Percentiles rank a stretch among this genome's conserved stretches.
These are phyloP conservation scores for Hypoxylon rubiginosum DNA, from an alignment of 2,329 filamentous ascomycete genomes.

Conservation along the genomic window DNA sequence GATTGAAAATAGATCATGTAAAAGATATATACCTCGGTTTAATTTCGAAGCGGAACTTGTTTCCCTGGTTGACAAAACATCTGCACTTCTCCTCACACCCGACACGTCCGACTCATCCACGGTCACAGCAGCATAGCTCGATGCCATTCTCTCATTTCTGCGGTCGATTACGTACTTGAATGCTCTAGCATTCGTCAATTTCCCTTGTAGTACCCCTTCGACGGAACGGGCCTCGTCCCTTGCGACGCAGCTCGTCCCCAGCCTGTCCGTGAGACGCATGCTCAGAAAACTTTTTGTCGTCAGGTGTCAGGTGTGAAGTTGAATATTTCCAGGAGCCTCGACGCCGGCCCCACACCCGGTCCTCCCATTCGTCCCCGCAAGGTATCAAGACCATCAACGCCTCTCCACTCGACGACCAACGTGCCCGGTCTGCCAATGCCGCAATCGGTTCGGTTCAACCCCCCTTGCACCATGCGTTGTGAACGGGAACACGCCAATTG, in stretches of 20 bases:
- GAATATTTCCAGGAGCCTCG: constrained; percentile 38
- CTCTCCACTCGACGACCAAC: constrained; percentile 19
- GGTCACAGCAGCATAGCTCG: constrained; percentile 23
- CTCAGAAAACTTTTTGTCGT: constrained; percentile 39
- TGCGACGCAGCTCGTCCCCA: constrained; percentile 28
- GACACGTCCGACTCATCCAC: constrained; percentile 15
- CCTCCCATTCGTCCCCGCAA: constrained; percentile 34
- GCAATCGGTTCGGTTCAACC: constrained; percentile 33
- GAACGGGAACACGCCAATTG: constrained; percentile 29
- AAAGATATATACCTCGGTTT: constrained; percentile 13
- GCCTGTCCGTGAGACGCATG: constrained; percentile 24
- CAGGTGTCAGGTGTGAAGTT: constrained; percentile 46
- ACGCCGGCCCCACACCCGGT: constrained; percentile 39
- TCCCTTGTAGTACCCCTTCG: constrained; percentile 34
- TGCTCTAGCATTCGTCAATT: constrained; percentile 44
- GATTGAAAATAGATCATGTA: not conserved
- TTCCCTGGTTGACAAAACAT: constrained; percentile 25
- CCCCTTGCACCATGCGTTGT: constrained; percentile 27
- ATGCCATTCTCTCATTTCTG: constrained; percentile 17
- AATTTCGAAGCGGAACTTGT: constrained; percentile 10
- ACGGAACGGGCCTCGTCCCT: constrained; percentile 44
- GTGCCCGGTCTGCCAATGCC: constrained; percentile 12
- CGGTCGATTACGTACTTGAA: constrained; percentile 48
- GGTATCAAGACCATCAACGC: constrained; percentile 24
- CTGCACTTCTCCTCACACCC: constrained; percentile 11